phyloP scores from a whole-genome alignment of 1,284 basidiomycete genomes.

The Flammula alnicola region DNA sequence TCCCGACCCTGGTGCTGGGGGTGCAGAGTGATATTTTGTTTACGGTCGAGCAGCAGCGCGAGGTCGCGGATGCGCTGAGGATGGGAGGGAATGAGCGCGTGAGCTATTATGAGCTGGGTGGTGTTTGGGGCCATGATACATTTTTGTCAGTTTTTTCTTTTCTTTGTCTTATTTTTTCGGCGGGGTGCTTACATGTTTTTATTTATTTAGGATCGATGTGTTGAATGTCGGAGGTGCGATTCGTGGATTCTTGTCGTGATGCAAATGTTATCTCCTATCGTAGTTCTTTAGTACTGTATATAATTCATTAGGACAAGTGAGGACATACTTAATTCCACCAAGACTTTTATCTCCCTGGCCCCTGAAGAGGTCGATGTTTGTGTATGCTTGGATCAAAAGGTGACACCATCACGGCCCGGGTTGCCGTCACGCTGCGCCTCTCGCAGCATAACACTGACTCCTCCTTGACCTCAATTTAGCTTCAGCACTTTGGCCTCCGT shows the following conservation, averaged over 20 bases:
- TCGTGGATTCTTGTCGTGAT: constrained; percentile 51
- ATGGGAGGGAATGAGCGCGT: constrained; percentile 89
- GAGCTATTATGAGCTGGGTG: constrained; percentile 96
- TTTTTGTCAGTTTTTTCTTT: constrained; percentile 64
- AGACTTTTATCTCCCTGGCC: too few relatives aligned
- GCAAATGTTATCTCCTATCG: constrained; percentile 12
- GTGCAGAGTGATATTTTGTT: constrained; percentile 98
- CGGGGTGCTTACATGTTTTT: constrained; percentile 3
- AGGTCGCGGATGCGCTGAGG: constrained; percentile 91
- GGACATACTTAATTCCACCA: too few relatives aligned
- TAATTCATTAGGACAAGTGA: neutral
- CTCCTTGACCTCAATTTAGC: too few relatives aligned
- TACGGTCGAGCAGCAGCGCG: constrained; percentile 96
- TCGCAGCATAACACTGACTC: too few relatives aligned
- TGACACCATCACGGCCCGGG: too few relatives aligned
- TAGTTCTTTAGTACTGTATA: constrained; percentile 1
- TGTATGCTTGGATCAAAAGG: too few relatives aligned
- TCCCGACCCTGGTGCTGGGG: constrained; percentile 88
- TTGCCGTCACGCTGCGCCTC: too few relatives aligned
- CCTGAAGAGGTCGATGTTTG: too few relatives aligned
- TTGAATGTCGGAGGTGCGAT: constrained; percentile 54
- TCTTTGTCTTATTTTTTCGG: neutral
- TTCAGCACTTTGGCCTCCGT: too few relatives aligned
- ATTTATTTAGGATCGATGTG: constrained; percentile 45
- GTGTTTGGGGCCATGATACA: constrained; percentile 98